These are phyloP conservation scores for Volvox reticuliferus DNA, from an alignment of 139 green algal genomes.

Conservation along the genomic window DNA sequence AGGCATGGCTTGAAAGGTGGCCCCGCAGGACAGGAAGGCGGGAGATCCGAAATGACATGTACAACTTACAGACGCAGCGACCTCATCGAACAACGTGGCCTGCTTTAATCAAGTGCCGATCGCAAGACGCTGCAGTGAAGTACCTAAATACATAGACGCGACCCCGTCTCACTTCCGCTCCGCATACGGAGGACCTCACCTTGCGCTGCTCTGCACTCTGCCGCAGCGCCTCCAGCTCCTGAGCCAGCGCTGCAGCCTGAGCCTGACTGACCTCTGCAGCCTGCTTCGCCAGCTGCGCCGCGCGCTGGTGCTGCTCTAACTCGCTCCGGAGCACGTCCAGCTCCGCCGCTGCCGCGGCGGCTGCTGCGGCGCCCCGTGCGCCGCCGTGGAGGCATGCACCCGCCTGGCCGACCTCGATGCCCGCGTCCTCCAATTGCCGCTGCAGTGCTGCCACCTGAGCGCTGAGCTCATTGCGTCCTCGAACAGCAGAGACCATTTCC, in stretches of 20 bases:
- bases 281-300: slow-evolving; percentile 21
- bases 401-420: background rate
- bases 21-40: no score
- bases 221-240: slow-evolving; percentile 50
- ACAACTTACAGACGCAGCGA: no score
- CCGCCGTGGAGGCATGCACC: background rate
- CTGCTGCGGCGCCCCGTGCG: background rate
- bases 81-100: no score
- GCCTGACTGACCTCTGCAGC: slow-evolving; percentile 47
- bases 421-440: slow-evolving; percentile 27
- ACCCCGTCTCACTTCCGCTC: no score
- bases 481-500: background rate
- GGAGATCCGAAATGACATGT: no score
- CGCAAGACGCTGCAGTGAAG: no score
- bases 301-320: slow-evolving; percentile 35
- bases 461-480: slow-evolving; percentile 42
- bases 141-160: no score
- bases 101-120: no score
- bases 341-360: slow-evolving; percentile 35
- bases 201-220: slow-evolving; percentile 5
- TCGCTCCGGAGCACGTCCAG: slow-evolving; percentile 40
- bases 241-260: slow-evolving; percentile 44
- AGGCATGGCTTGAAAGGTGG: no score
- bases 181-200: background rate
- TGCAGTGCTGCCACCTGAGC: slow-evolving; percentile 22